Base-by-base conservation (phyloP, 495 filamentous ascomycete species). In the Penicillium nucicola region DNA sequence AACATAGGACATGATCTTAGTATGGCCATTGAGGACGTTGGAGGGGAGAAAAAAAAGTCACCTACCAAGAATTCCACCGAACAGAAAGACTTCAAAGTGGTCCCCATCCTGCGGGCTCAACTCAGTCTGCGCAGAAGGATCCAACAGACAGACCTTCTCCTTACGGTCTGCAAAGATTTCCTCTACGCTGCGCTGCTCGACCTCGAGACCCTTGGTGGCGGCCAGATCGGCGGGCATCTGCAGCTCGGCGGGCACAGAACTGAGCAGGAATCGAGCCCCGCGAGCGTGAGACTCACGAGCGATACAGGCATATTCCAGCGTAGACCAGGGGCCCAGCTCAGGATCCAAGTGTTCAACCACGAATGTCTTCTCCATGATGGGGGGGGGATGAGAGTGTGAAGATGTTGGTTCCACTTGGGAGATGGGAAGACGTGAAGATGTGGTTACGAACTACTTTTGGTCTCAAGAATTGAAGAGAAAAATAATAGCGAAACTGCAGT, bases 11-110 rank as follows among this genome's bases (percentile, higher is more conserved):
- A n/a, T n/a, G n/a, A n/a, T n/a, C n/a, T n/a, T n/a, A n/a, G n/a
- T 9, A 28, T 28, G 7, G 25, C 42, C 10, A 22, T 32, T 44
- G n/a, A 45, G 33, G 30, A 13, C 35, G 18, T 22, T 17, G 1
- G 13, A 28, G 39, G n/a, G 31, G 5, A 13, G 18, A 15, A 18
- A 15, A 65, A 50, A 20, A 37, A 20, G 38, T 34, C 48, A 72
- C 83, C 53, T 74, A 95, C 91, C 92, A 50, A 98, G 73, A 68
- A 98, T 98, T 3, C 93, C 93, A 11, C 93, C 93, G 69, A 97
- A 98, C 28, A 98, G 69, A 67, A 97, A 98, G 12, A 87, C 84
- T 53, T 97, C 89, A 68, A 97, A 98, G 11, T 55, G 66, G 33
- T 86, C 81, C 9, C 82, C 89, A 75, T 98, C 93, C 35, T 83